Percentiles rank a stretch among this genome's conserved stretches.
These are phyloP conservation scores for Populus simonii DNA, from an alignment of 345 rosid species.

Conservation along the genomic window DNA sequence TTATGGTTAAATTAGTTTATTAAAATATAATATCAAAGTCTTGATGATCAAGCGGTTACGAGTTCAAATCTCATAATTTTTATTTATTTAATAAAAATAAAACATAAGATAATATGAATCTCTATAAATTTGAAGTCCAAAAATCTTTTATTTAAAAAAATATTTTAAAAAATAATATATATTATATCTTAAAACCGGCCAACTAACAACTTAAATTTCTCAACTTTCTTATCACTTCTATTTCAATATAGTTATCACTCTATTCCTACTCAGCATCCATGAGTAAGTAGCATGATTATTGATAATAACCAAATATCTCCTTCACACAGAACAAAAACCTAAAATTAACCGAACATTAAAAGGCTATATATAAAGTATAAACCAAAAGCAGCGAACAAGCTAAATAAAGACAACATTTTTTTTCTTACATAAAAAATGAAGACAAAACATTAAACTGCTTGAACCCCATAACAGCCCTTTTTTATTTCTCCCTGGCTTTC, in stretches of 20 bases:
- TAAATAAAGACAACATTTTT: too few relatives aligned
- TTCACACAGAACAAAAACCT: conserved; percentile 10
- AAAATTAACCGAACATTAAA: conserved; percentile 5
- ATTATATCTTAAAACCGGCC: too few relatives aligned
- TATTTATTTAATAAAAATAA: too few relatives aligned
- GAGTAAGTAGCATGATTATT: neutral
- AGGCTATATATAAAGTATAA: neutral
- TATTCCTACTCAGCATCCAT: neutral
- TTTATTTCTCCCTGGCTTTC: neutral
- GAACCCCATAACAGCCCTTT: neutral
- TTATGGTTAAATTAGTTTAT: too few relatives aligned
- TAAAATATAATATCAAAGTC: too few relatives aligned
- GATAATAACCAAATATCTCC: neutral
- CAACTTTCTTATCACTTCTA: neutral
- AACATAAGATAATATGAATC: accelerated
- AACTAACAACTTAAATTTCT: neutral
- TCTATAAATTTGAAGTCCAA: accelerated
- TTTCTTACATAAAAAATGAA: neutral
- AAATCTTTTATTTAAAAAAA: accelerated
- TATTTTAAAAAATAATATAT: too few relatives aligned
- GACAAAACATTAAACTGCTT: conserved; percentile 8
- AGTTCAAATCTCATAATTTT: accelerated
- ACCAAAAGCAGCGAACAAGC: conserved; percentile 3
- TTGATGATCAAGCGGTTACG: accelerated
- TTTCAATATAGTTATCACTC: too few relatives aligned